These are phyloP conservation scores for Talaromyces rugulosus DNA, from an alignment of 2,329 filamentous ascomycete genomes.

Conservation along the genomic window DNA sequence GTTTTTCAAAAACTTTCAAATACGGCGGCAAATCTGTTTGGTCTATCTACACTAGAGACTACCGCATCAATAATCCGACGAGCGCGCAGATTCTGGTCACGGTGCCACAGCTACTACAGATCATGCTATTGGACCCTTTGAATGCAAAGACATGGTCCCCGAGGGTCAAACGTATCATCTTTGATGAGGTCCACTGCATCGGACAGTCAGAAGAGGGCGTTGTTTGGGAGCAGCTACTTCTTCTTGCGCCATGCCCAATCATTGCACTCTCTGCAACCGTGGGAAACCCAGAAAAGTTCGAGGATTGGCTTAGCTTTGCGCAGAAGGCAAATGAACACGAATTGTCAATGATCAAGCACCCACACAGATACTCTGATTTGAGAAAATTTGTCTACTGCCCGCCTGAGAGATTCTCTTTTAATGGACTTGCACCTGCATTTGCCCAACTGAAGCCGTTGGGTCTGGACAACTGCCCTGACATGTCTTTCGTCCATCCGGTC, in stretches of 20 bases:
- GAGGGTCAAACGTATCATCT: conserved; percentile 70
- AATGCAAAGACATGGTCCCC: conserved; percentile 66
- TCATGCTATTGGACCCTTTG: conserved; percentile 64
- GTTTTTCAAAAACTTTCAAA: conserved; percentile 61
- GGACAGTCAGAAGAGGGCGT: conserved; percentile 71
- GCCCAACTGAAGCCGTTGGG: conserved; percentile 28
- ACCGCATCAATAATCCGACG: conserved; percentile 67
- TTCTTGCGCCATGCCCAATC: conserved; percentile 71
- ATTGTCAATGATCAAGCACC: conserved; percentile 65
- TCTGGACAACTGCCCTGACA: conserved; percentile 46
- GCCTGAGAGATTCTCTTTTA: conserved; percentile 46
- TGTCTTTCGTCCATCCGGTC: conserved; percentile 64
- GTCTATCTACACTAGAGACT: conserved; percentile 74
- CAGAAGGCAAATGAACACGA: conserved; percentile 61
- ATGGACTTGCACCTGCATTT: conserved; percentile 42
- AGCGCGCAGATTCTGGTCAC: conserved; percentile 74
- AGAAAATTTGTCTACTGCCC: conserved; percentile 68
- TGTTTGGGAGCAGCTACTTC: conserved; percentile 72
- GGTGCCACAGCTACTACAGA: conserved; percentile 73
- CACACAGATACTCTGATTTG: conserved; percentile 69
- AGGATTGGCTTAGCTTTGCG: conserved; percentile 61
- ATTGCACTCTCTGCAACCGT: conserved; percentile 77
- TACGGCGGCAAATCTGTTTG: conserved; percentile 61
- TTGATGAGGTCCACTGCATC: conserved; percentile 79
- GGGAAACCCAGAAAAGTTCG: conserved; percentile 69